Evolutionary conservation across 257 asterid genomes (phyloP).

Genomic region (Apocynum venetum): DNA sequence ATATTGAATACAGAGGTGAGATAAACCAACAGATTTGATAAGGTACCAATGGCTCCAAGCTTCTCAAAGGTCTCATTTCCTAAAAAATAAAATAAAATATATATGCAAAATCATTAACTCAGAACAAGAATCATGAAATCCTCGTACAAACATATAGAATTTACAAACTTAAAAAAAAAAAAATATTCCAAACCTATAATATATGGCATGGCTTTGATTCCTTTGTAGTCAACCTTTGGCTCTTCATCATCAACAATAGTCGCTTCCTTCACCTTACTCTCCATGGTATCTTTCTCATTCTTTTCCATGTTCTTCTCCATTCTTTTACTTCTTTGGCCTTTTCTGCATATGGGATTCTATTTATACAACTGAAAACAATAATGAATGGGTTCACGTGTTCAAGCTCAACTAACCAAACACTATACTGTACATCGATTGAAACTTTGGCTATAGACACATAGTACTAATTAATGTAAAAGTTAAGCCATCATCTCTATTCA

Average conservation of each 20-base stretch:
- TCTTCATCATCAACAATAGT: slow-evolving; percentile 18
- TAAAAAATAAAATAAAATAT: slow-evolving; percentile 4
- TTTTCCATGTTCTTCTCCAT: slow-evolving; percentile 3
- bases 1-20: slow-evolving; percentile 67
- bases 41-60: slow-evolving; percentile 73
- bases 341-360: not conserved
- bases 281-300: slow-evolving; percentile 20
- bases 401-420: not conserved
- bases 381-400: not conserved
- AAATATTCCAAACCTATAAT: slow-evolving; percentile 44
- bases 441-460: too few relatives aligned
- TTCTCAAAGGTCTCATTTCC: slow-evolving; percentile 88
- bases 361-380: not conserved
- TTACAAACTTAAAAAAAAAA: not conserved
- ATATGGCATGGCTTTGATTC: slow-evolving; percentile 82
- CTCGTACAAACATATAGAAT: not conserved
- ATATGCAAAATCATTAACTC: not conserved
- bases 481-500: too few relatives aligned
- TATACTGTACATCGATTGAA: not conserved
- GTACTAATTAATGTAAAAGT: too few relatives aligned
- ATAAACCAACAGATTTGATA: slow-evolving; percentile 56
- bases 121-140: not conserved
- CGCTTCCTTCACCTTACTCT: slow-evolving; percentile 9
- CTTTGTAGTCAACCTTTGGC: slow-evolving; percentile 51
- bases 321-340: not conserved